A percentile compares a stretch with the other conserved stretches of the same genome.
Conservation (phyloP, 139 green algal species). For the Chloropicon primus region DNA sequence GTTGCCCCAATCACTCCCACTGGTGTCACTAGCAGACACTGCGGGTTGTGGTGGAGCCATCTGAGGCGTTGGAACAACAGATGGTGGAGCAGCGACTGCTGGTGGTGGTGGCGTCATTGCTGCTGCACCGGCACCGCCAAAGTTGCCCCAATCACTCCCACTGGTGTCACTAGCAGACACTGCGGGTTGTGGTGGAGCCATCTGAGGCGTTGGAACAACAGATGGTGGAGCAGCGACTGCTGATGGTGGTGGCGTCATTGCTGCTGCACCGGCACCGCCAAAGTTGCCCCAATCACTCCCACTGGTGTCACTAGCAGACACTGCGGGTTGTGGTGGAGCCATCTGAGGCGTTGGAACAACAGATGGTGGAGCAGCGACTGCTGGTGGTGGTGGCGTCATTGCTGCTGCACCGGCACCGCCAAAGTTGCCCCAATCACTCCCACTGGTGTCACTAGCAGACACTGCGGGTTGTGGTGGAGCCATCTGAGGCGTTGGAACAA, state of each 20-base stretch:
- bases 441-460: too few species aligned
- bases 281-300: background rate
- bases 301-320: background rate
- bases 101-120: background rate
- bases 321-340: background rate
- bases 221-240: too few species aligned
- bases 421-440: background rate
- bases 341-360: too few species aligned
- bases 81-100: background rate
- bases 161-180: background rate
- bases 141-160: background rate
- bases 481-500: background rate
- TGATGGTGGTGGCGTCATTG: background rate
- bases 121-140: background rate
- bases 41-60: background rate
- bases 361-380: too few species aligned
- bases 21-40: background rate
- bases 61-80: background rate
- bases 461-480: too few species aligned
- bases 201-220: too few species aligned
- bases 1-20: background rate
- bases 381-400: too few species aligned
- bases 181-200: background rate
- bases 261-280: background rate
- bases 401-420: background rate